phyloP scores from a whole-genome alignment of 139 green algal genomes.

The Ostreobium quekettii region DNA sequence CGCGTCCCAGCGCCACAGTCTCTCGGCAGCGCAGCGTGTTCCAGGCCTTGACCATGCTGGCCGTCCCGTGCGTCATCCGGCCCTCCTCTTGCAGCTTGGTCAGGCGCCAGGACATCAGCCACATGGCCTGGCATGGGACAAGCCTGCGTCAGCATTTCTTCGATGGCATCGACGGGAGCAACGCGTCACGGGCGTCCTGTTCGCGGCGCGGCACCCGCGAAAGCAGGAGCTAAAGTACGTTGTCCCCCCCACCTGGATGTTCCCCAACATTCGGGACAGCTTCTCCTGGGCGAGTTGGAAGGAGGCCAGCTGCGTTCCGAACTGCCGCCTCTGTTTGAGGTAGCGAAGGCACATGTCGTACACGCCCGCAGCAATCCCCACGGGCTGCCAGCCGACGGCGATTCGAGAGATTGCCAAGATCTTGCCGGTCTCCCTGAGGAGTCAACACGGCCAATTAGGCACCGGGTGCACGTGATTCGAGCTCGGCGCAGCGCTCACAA shows the following conservation, averaged over 20 bases:
- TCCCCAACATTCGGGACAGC: slow-evolving; percentile 78
- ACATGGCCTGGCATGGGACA: slow-evolving; percentile 51
- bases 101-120: slow-evolving; percentile 70
- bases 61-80: slow-evolving; percentile 73
- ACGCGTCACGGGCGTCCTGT: too few relatives aligned
- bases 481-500: too few relatives aligned
- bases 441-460: background rate
- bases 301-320: slow-evolving; percentile 63
- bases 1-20: slow-evolving; percentile 70
- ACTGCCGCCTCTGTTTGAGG: slow-evolving; percentile 73
- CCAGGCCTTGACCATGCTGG: slow-evolving; percentile 84
- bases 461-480: too few relatives aligned
- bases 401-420: slow-evolving; percentile 78
- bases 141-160: background rate
- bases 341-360: slow-evolving; percentile 42
- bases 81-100: slow-evolving; percentile 74
- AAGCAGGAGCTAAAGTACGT: background rate
- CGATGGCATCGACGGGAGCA: too few relatives aligned
- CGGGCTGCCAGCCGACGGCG: slow-evolving; percentile 92
- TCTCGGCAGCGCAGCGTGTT: slow-evolving; percentile 64
- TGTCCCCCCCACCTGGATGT: slow-evolving; percentile 45
- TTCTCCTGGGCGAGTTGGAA: slow-evolving; percentile 88
- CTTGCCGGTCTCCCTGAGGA: slow-evolving; percentile 18
- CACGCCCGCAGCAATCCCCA: slow-evolving; percentile 52
- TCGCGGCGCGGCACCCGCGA: background rate